These are phyloP conservation scores for Nakazawaea molendinolei DNA, from an alignment of 805 yeast species.

Conservation along the genomic window DNA sequence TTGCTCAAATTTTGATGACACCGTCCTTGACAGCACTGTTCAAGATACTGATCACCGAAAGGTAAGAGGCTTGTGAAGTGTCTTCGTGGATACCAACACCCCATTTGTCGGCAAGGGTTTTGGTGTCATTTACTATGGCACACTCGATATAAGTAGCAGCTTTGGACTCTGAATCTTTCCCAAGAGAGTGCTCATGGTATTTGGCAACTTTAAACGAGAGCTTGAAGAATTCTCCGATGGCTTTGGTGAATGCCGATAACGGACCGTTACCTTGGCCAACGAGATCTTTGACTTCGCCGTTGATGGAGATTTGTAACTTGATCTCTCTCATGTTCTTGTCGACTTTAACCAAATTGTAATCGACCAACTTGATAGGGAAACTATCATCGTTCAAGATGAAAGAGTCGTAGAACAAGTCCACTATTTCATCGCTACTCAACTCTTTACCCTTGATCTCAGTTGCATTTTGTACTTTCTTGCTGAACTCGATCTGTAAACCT, in stretches of 20 bases:
- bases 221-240: slow-evolving; percentile 42
- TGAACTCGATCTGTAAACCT: slow-evolving; percentile 71
- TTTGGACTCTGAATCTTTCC: slow-evolving; percentile 59
- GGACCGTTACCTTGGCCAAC: slow-evolving; percentile 78
- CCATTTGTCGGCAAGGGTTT: slow-evolving; percentile 29
- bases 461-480: slow-evolving; percentile 58
- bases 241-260: slow-evolving; percentile 66
- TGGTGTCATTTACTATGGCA: slow-evolving; percentile 16
- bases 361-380: slow-evolving; percentile 18
- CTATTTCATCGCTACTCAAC: slow-evolving; percentile 56
- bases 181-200: slow-evolving; percentile 77
- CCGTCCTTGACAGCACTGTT: slow-evolving; percentile 20
- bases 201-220: slow-evolving; percentile 53
- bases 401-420: slow-evolving; percentile 60
- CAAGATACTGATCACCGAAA: slow-evolving; percentile 41
- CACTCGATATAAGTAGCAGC: slow-evolving; percentile 69
- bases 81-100: slow-evolving; percentile 56
- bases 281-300: slow-evolving; percentile 33
- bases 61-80: slow-evolving; percentile 44
- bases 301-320: slow-evolving; percentile 41
- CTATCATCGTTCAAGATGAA: slow-evolving; percentile 28
- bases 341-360: slow-evolving; percentile 23
- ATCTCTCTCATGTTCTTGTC: slow-evolving; percentile 36
- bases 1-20: slow-evolving; percentile 5
- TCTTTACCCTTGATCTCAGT: slow-evolving; percentile 73